Percentiles rank a stretch among this genome's conserved stretches.
Conservation (phyloP, 306 rosid genomes). For the Casuarina cunninghamiana region DNA sequence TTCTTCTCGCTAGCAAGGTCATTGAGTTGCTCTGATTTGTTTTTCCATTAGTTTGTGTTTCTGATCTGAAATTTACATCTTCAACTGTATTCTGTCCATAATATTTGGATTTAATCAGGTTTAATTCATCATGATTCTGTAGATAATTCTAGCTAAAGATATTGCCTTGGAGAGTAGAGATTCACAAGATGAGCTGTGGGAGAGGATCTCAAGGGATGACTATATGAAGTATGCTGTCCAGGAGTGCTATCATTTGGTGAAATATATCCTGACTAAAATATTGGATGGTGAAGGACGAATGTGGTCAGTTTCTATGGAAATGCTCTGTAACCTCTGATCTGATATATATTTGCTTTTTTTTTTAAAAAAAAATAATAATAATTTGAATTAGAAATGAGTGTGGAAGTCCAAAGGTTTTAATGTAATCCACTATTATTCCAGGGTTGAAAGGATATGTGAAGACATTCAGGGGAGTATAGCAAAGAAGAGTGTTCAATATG, state of each 20-base stretch:
- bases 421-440: constrained; percentile 39
- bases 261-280: constrained; percentile 64
- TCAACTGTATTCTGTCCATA: too few relatives aligned
- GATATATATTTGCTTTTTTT: not conserved
- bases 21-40: not conserved
- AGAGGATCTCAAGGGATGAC: constrained; percentile 83
- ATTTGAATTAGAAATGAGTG: constrained; percentile 6
- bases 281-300: constrained; percentile 73
- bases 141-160: constrained; percentile 83
- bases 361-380: not conserved
- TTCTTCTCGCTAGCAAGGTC: constrained; percentile 98
- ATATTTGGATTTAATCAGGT: not conserved
- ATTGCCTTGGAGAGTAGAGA: constrained; percentile 76
- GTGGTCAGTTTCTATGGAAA: constrained; percentile 57
- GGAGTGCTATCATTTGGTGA: constrained; percentile 73
- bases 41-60: constrained; percentile 5
- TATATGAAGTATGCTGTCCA: constrained; percentile 93
- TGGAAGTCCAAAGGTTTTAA: constrained; percentile 17
- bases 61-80: not conserved
- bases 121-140: not conserved
- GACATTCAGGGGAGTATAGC: constrained; percentile 60
- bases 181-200: constrained; percentile 77
- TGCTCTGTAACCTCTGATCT: constrained; percentile 3
- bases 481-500: constrained; percentile 33
- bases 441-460: constrained; percentile 75